Percentiles rank a stretch among this genome's conserved stretches.
Conservation (phyloP, 164 flowering plant species). For the Annona cherimola region DNA sequence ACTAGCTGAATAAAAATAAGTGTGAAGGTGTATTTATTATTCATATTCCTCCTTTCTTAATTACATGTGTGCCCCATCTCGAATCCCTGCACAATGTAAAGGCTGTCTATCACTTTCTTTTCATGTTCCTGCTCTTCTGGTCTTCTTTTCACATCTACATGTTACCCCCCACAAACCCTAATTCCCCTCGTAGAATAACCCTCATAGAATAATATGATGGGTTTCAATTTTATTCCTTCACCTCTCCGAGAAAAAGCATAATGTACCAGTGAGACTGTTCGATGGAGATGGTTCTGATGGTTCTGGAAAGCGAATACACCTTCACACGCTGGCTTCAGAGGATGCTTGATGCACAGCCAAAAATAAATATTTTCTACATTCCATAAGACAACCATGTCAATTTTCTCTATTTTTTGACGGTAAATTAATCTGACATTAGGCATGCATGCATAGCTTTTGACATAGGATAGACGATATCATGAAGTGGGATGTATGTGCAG, state of each 20-base stretch:
- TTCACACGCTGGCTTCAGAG: no score
- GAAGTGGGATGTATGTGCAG: no score
- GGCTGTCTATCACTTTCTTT: conserved; percentile 2
- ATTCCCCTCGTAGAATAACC: background rate
- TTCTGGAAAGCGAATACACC: no score
- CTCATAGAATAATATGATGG: background rate
- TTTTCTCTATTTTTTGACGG: no score
- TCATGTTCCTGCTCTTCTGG: background rate
- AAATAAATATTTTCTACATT: no score
- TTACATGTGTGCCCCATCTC: background rate
- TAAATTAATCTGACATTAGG: no score
- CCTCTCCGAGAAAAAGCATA: background rate
- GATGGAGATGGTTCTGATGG: background rate
- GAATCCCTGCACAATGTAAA: conserved; percentile 1
- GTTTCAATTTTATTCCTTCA: background rate
- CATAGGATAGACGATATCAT: no score
- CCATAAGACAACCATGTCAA: no score
- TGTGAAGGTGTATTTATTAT: background rate
- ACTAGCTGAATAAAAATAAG: background rate
- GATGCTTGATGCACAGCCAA: no score
- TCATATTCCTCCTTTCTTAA: conserved; percentile 5
- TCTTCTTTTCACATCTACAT: background rate
- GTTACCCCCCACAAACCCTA: background rate
- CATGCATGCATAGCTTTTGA: no score
- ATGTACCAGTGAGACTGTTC: background rate